Percentiles rank a stretch among this genome's conserved stretches.
Evolutionary conservation across 2,329 filamentous ascomycete genomes (phyloP).

Genomic region (Metarhizium anisopliae): DNA sequence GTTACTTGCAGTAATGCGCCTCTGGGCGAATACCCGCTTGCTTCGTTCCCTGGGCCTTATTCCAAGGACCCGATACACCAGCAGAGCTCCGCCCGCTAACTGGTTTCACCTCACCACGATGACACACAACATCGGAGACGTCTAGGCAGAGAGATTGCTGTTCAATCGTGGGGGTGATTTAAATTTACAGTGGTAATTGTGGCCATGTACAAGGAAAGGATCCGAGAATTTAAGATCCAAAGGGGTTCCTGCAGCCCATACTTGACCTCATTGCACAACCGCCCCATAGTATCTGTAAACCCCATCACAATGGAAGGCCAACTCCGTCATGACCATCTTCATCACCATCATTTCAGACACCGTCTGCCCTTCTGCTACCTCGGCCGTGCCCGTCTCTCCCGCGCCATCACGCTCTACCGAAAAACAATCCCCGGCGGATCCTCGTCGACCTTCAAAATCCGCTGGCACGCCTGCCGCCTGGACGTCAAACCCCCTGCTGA

Average conservation of each 20-base stretch:
- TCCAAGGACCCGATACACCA: not conserved
- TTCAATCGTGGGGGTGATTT: not conserved
- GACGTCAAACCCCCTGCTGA: slow-evolving; percentile 38
- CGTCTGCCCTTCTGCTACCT: slow-evolving; percentile 76
- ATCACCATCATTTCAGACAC: slow-evolving; percentile 76
- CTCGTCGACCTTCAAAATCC: slow-evolving; percentile 61
- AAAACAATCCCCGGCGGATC: slow-evolving; percentile 47
- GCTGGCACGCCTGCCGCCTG: slow-evolving; percentile 75
- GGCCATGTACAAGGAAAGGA: not conserved
- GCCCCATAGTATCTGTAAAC: not conserved
- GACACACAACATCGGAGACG: not conserved
- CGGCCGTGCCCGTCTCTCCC: slow-evolving; percentile 65
- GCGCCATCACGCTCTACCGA: slow-evolving; percentile 60
- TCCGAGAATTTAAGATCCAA: not conserved
- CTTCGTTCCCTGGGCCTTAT: not conserved
- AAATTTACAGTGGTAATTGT: not conserved
- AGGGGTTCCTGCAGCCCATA: too few relatives aligned
- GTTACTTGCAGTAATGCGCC: not conserved
- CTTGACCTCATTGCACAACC: not conserved
- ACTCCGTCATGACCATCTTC: slow-evolving; percentile 56
- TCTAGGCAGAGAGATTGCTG: not conserved
- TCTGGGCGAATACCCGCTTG: not conserved
- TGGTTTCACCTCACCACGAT: not conserved
- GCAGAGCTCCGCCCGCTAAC: slow-evolving; percentile 7
- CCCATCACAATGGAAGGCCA: not conserved